Evolutionary conservation across 805 yeast genomes (phyloP), one percentile per base, ranked within the genome.

Genomic region (Wickerhamiella shivajii): DNA sequence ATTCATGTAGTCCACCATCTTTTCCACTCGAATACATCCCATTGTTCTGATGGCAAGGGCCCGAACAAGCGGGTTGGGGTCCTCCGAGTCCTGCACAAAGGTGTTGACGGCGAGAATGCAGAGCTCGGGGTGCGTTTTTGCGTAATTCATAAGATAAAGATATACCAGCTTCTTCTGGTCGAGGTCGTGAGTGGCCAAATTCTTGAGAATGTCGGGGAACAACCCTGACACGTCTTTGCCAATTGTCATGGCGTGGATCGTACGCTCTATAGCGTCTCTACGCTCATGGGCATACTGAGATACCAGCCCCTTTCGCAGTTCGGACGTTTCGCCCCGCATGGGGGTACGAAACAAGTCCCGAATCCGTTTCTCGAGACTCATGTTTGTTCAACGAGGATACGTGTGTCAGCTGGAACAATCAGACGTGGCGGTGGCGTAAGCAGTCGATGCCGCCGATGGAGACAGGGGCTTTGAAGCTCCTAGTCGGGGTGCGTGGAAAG

Each of bases 11-110:
- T 87, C 97, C 27, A 84, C 80, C 74, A 90, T 85, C 55, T 79
- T 85, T 50, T 80, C 93, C 13, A 90, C 97, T 28, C 97, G 64
- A 32, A 90, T 84, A 60, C 96, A 87, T 0, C 98, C 97, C 99
- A 90, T 90, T 9, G 99, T 90, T 50, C 98, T 71, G 39, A 90
- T 85, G 1, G 99, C 97, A 58, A 90, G 69, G 1, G 97, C 94
- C 36, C 97, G 67, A 17, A 90, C 85, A 46, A 92, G 66, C 1
- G 99, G 99, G 51, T 90, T 90, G 31, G 95, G 93, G 53, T 90
- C 97, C 52, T 81, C 93, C 2, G 94, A 74, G 58, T 90, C 99
- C 41, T 69, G 71, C 17, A 90, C 94, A 65, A 90, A 90, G 1
- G 98, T 90, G 57, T 90, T 90, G 33, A 90, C 97, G 2, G 96